Evolutionary conservation across 2,329 filamentous ascomycete genomes (phyloP).

Genomic region (Fusarium nurragi): DNA sequence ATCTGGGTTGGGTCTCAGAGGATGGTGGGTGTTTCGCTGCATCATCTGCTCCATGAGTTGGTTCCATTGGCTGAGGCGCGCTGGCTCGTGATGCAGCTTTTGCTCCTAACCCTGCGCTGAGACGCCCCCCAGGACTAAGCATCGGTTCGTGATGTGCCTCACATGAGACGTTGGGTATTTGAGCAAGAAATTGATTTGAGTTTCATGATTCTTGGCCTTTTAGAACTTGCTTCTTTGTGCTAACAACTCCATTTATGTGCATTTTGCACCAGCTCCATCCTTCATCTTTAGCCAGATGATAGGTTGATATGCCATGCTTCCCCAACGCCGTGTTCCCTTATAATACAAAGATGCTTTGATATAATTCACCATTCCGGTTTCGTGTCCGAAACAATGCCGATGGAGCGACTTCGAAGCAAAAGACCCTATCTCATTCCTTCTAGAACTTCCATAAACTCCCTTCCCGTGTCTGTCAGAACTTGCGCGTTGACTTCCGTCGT

Average conservation of each 20-base stretch:
- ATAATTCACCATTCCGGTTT: neutral
- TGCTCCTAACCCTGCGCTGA: conserved; percentile 24
- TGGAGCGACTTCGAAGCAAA: neutral
- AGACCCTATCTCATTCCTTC: neutral
- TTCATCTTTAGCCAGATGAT: conserved; percentile 23
- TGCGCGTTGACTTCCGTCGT: conserved; percentile 34
- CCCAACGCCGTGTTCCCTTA: conserved; percentile 24
- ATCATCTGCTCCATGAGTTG: conserved; percentile 22
- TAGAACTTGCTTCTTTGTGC: neutral
- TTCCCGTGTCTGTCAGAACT: conserved; percentile 29
- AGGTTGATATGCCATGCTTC: conserved; percentile 4
- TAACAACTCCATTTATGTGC: neutral
- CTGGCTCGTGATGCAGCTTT: conserved; percentile 35
- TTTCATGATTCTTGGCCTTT: conserved; percentile 1
- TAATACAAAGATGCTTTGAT: conserved; percentile 22
- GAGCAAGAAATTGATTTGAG: conserved; percentile 1
- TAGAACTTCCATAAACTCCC: conserved; percentile 13
- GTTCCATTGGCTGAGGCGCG: conserved; percentile 31
- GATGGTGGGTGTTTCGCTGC: conserved; percentile 36
- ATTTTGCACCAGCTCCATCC: neutral
- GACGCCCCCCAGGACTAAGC: conserved; percentile 16
- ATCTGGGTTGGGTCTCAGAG: neutral
- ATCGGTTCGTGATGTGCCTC: conserved; percentile 35
- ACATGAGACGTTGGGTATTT: conserved; percentile 35
- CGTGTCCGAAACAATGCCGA: neutral